Evolutionary conservation across 352 stramenopile species (phyloP).

Genomic region (Globisporangium alternatum): DNA sequence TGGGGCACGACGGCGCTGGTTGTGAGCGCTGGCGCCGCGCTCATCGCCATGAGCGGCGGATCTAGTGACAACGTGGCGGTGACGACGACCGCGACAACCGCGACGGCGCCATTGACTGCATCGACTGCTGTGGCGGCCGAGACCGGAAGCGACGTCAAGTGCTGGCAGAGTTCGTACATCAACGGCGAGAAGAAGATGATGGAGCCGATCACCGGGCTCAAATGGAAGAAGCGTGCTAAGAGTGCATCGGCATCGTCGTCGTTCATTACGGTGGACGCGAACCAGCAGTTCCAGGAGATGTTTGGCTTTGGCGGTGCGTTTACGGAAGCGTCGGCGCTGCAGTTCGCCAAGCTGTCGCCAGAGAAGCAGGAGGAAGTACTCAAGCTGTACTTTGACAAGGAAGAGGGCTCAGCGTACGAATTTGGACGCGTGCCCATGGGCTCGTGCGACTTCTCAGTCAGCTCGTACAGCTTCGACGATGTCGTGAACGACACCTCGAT

Average conservation of each 20-base stretch:
- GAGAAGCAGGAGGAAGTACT: constrained; percentile 83
- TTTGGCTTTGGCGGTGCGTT: constrained; percentile 92
- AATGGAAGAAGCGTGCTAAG: constrained; percentile 32
- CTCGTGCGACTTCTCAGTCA: constrained; percentile 85
- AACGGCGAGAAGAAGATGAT: constrained; percentile 65
- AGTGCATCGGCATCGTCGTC: constrained; percentile 18
- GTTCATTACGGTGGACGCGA: constrained; percentile 50
- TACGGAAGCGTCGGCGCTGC: constrained; percentile 87
- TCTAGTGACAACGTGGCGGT: not conserved
- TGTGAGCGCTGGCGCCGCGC: constrained; percentile 22
- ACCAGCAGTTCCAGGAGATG: constrained; percentile 68
- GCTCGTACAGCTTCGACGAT: constrained; percentile 89
- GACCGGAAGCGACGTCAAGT: constrained; percentile 25
- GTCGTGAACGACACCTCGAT: constrained; percentile 66
- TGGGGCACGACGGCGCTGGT: constrained; percentile 30
- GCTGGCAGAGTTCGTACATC: constrained; percentile 68
- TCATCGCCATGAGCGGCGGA: constrained; percentile 21
- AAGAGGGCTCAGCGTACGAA: constrained; percentile 78
- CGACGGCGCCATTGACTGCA: not conserved
- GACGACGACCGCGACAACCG: not conserved
- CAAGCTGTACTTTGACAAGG: constrained; percentile 84
- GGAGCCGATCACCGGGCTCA: constrained; percentile 41
- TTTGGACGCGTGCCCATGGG: constrained; percentile 91
- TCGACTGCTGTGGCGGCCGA: not conserved
- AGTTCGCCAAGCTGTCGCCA: constrained; percentile 79